These are phyloP conservation scores for Lachnellula hyalina DNA, from an alignment of 2,329 filamentous ascomycete genomes.

Conservation along the genomic window DNA sequence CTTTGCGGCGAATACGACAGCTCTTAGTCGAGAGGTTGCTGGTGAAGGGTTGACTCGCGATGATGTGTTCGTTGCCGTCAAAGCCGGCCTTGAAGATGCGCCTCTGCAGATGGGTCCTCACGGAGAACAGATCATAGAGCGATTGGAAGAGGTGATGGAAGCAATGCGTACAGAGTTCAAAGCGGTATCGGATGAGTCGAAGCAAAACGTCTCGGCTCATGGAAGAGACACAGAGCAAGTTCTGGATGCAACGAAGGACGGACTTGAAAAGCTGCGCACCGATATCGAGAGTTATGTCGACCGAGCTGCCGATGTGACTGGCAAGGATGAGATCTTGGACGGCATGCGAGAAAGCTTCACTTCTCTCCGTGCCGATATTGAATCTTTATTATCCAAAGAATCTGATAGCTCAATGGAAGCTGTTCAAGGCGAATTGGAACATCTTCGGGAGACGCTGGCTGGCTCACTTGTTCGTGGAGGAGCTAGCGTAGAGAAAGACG, in stretches of 20 bases:
- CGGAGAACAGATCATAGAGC: conserved; percentile 47
- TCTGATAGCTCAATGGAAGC: conserved; percentile 50
- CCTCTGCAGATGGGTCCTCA: conserved; percentile 37
- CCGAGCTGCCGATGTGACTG: conserved; percentile 60
- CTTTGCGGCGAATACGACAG: conserved; percentile 42
- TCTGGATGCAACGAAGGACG: conserved; percentile 81
- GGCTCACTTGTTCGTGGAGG: conserved; percentile 44
- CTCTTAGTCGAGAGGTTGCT: conserved; percentile 48
- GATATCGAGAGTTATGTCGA: conserved; percentile 82
- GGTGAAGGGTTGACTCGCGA: conserved; percentile 43
- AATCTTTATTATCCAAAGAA: conserved; percentile 49
- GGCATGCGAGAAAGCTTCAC: conserved; percentile 61
- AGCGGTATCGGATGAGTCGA: conserved; percentile 57
- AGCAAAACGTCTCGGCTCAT: conserved; percentile 73
- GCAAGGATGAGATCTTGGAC: conserved; percentile 75
- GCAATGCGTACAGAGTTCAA: conserved; percentile 55
- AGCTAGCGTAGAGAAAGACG: conserved; percentile 49
- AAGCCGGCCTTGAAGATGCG: conserved; percentile 48
- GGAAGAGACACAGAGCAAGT: conserved; percentile 84
- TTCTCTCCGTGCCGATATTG: conserved; percentile 61
- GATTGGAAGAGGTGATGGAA: conserved; percentile 61
- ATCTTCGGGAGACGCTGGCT: conserved; percentile 52
- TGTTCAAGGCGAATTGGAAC: conserved; percentile 51
- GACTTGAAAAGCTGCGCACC: conserved; percentile 70
- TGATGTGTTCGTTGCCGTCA: conserved; percentile 52